Evolutionary conservation across 495 filamentous ascomycete species (phyloP).

Genomic region (Podospora pseudocomata): DNA sequence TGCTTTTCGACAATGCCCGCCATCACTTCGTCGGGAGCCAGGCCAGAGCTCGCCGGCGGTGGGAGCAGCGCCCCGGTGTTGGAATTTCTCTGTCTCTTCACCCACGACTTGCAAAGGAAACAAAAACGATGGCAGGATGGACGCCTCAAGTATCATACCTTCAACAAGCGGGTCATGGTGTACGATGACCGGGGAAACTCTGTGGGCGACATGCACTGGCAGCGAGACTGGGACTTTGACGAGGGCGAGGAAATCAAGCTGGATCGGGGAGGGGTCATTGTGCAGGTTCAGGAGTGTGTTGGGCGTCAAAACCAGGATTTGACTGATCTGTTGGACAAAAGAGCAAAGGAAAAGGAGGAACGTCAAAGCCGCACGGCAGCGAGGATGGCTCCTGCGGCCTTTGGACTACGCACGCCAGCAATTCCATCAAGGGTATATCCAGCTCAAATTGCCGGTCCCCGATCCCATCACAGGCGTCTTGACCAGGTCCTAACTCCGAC

Average conservation of each 20-base stretch:
- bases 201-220: conserved; percentile 83
- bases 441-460: conserved; percentile 25
- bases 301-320: conserved; percentile 74
- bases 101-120: conserved; percentile 77
- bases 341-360: conserved; percentile 48
- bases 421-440: conserved; percentile 2
- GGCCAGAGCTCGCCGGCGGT: not conserved
- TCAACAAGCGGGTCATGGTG: conserved; percentile 89
- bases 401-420: conserved; percentile 9
- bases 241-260: conserved; percentile 78
- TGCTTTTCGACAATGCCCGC: conserved; percentile 21
- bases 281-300: conserved; percentile 72
- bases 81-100: conserved; percentile 82
- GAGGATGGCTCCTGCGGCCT: conserved; percentile 21
- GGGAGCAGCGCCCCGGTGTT: conserved; percentile 58
- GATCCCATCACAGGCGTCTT: conserved; percentile 42
- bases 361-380: conserved; percentile 36
- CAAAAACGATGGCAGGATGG: conserved; percentile 94
- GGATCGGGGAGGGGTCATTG: conserved; percentile 67
- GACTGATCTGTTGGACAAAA: conserved; percentile 66
- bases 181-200: conserved; percentile 77
- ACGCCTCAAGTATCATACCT: conserved; percentile 77
- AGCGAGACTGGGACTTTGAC: conserved; percentile 58
- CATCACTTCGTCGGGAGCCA: conserved; percentile 18
- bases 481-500: conserved; percentile 45